phyloP scores from a whole-genome alignment of 345 rosid genomes.

The Citrus trifoliata region DNA sequence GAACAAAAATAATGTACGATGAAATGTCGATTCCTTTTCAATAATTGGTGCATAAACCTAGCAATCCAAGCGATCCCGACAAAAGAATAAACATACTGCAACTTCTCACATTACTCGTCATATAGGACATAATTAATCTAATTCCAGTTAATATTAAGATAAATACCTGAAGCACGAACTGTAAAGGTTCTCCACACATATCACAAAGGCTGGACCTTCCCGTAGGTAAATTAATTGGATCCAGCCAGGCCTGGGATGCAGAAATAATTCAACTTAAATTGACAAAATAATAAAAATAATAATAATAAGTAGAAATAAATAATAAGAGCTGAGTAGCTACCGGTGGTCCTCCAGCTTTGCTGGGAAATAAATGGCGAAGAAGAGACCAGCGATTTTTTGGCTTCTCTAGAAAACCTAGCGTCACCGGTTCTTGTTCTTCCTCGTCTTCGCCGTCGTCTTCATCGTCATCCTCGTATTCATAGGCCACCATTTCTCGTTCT shows the following conservation, averaged over 20 bases:
- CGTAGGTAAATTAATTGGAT: conserved; percentile 76
- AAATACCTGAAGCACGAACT: conserved; percentile 82
- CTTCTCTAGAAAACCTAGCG: conserved; percentile 69
- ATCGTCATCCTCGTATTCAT: conserved; percentile 32
- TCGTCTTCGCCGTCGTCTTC: conserved; percentile 57
- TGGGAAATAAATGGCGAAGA: conserved; percentile 76
- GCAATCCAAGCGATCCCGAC: background rate
- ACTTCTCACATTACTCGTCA: no score
- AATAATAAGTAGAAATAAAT: background rate
- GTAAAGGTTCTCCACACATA: conserved; percentile 76
- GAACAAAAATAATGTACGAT: conserved; percentile 73
- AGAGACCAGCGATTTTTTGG: conserved; percentile 56
- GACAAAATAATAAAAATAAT: background rate
- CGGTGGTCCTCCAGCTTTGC: conserved; percentile 87
- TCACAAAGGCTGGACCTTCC: conserved; percentile 64
- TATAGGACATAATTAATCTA: no score
- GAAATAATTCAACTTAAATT: background rate
- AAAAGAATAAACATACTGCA: background rate
- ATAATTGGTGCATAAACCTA: conserved; percentile 81
- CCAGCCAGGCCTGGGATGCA: conserved; percentile 76
- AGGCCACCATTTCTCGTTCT: conserved; percentile 17
- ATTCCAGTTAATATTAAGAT: background rate
- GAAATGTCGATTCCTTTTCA: conserved; percentile 72
- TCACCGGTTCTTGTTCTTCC: conserved; percentile 54
- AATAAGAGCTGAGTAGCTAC: conserved; percentile 25